Evolutionary conservation across 2,329 filamentous ascomycete species (phyloP), one percentile per base, ranked within the genome.

Genomic region (Claviceps sp.): DNA sequence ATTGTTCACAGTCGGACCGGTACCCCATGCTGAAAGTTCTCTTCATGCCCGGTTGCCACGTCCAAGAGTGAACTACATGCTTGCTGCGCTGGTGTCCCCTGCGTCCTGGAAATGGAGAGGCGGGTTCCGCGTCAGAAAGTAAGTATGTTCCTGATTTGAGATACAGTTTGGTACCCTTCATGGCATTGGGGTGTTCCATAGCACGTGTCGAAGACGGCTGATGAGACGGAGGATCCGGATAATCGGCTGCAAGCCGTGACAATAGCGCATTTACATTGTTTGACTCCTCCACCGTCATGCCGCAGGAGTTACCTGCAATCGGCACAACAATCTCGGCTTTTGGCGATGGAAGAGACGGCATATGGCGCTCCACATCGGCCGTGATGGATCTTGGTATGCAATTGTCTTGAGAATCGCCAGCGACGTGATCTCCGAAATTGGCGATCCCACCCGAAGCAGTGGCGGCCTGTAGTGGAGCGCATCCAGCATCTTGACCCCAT

Each of bases 1-100:
- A 90, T 66, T 88, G 88, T 55, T 88, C 85, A 63, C 86, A 90
- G 65, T 88, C 85, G 13, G 82, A 76, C 56, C 85, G 74, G 68
- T 84, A 89, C 49, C 86, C 86, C 79, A 89, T 88, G 60, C 84
- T 86, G 64, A 89, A 84, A 55, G 77, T 81, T 63, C 78, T 79
- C 67, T 84, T 85, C 76, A 80, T 81, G 57, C 78, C 78, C 0
- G 78, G 77, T 55, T 81, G 76, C 60, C 73, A 70, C 2, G 78
- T 81, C 78, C 78, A 81, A 52, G 72, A 73, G 61, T 79, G 79
- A 52, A 81, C 65, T 0, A 78, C 81, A 59, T 82, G 78, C 51
- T 75, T 75, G 57, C 75, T 80, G 50, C 78, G 73, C 13, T 73
- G 74, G 60, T 82, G 78, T 11, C 78, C 77, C 60, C 73, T 75